Percentiles rank a stretch among this genome's conserved stretches.
Evolutionary conservation across 2,329 filamentous ascomycete genomes (phyloP).

Genomic region (Ascochyta pisi): DNA sequence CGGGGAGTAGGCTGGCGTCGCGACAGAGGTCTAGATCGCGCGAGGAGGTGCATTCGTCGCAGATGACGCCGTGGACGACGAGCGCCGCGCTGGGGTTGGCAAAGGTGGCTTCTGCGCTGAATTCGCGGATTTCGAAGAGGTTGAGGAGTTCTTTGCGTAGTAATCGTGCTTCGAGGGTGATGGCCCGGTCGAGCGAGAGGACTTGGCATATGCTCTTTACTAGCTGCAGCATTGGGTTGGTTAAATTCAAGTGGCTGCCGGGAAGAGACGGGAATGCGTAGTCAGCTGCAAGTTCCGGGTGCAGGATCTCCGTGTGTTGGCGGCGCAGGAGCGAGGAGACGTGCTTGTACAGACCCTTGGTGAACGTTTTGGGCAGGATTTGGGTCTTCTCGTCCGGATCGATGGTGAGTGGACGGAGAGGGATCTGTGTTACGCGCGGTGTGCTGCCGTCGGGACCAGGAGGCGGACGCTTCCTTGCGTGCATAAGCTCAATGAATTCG

Average conservation of each 20-base stretch:
- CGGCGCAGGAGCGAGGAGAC: conserved; percentile 81
- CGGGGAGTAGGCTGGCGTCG: conserved; percentile 79
- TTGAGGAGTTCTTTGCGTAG: conserved; percentile 87
- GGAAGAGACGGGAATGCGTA: conserved; percentile 85
- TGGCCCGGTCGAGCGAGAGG: conserved; percentile 86
- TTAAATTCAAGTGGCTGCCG: conserved; percentile 68
- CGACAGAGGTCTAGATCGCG: conserved; percentile 92
- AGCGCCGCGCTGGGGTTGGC: conserved; percentile 82
- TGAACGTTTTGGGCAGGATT: conserved; percentile 81
- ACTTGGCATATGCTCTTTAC: conserved; percentile 95
- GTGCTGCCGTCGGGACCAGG: conserved; percentile 59
- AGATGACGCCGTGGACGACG: conserved; percentile 77
- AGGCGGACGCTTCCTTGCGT: conserved; percentile 71
- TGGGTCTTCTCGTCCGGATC: conserved; percentile 65
- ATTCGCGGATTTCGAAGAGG: conserved; percentile 94
- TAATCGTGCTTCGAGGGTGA: conserved; percentile 84
- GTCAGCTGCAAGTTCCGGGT: conserved; percentile 85
- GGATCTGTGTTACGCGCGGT: conserved; percentile 66
- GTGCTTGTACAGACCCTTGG: conserved; percentile 88
- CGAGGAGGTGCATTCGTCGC: conserved; percentile 87
- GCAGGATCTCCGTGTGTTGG: conserved; percentile 86
- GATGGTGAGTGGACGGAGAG: conserved; percentile 61
- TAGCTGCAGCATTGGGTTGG: conserved; percentile 83
- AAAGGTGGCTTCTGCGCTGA: conserved; percentile 86
- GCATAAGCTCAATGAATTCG: conserved; percentile 95